Percentiles rank a stretch among this genome's conserved stretches.
These are phyloP conservation scores for Ceratobasidium sp. DNA, from an alignment of 1,284 basidiomycete genomes.

Conservation along the genomic window DNA sequence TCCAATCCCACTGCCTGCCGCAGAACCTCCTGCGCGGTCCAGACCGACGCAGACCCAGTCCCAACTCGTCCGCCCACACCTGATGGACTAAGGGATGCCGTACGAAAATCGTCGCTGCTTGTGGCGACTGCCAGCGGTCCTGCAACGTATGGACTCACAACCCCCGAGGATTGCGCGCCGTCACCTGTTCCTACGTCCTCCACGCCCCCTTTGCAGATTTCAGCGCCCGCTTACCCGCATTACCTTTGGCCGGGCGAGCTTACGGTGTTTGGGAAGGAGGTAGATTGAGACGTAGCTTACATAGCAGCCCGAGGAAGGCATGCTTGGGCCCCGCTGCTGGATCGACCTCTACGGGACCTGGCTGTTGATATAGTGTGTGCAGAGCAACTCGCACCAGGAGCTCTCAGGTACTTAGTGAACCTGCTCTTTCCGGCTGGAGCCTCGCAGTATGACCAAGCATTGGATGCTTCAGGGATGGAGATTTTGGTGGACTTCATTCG, in stretches of 20 bases:
- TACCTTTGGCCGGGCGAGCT: background rate
- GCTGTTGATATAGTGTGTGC: background rate
- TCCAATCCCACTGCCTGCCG: no score
- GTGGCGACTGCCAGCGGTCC: no score
- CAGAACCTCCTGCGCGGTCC: no score
- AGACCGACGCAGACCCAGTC: background rate
- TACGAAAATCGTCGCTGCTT: background rate
- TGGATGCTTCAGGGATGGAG: background rate
- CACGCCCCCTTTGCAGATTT: background rate
- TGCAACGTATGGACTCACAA: no score
- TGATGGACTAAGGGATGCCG: no score
- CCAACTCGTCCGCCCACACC: background rate
- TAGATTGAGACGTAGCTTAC: background rate
- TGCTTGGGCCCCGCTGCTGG: slow-evolving; percentile 6
- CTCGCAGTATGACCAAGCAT: background rate
- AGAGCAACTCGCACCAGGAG: background rate
- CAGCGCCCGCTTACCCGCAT: background rate
- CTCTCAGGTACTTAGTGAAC: background rate
- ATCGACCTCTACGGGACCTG: background rate
- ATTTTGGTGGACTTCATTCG: background rate
- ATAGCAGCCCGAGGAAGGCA: background rate
- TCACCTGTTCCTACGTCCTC: background rate
- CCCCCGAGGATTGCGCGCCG: no score
- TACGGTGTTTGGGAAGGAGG: background rate
- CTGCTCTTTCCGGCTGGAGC: slow-evolving; percentile 6